Conservation (phyloP, 2,329 filamentous ascomycete genomes). For the Alternaria consortialis region DNA sequence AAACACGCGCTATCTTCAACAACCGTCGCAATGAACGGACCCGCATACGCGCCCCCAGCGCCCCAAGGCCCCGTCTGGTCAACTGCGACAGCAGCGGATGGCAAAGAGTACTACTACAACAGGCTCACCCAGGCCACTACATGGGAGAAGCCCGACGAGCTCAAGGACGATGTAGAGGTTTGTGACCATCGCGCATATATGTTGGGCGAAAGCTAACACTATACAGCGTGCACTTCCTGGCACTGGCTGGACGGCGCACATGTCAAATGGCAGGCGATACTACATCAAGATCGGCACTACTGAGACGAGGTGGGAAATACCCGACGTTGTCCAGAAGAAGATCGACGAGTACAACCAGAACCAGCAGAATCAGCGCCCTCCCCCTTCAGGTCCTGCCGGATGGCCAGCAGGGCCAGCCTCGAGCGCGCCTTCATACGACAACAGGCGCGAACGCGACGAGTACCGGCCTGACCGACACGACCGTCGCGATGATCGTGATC, state of each 20-base stretch:
- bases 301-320: conserved; percentile 94
- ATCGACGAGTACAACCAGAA: conserved; percentile 75
- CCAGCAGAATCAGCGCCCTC: conserved; percentile 53
- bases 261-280: conserved; percentile 87
- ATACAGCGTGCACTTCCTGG: conserved; percentile 77
- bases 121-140: conserved; percentile 83
- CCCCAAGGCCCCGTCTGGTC: conserved; percentile 68
- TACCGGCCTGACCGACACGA: conserved; percentile 41
- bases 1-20: conserved; percentile 12
- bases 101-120: conserved; percentile 92
- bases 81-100: conserved; percentile 81
- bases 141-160: conserved; percentile 92
- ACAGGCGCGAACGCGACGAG: conserved; percentile 42
- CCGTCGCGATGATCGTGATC: conserved; percentile 53
- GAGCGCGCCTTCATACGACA: conserved; percentile 53
- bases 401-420: conserved; percentile 67
- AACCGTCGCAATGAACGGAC: conserved; percentile 64
- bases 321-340: conserved; percentile 73
- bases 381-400: conserved; percentile 53
- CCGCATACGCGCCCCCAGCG: conserved; percentile 57
- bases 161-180: conserved; percentile 86
- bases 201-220: conserved; percentile 19
- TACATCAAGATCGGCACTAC: conserved; percentile 93
- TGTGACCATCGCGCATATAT: neutral
- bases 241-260: conserved; percentile 87